Evolutionary conservation across 2,329 filamentous ascomycete genomes (phyloP), one percentile per base, ranked within the genome.

Genomic region (Zymoseptoria pseudotritici): DNA sequence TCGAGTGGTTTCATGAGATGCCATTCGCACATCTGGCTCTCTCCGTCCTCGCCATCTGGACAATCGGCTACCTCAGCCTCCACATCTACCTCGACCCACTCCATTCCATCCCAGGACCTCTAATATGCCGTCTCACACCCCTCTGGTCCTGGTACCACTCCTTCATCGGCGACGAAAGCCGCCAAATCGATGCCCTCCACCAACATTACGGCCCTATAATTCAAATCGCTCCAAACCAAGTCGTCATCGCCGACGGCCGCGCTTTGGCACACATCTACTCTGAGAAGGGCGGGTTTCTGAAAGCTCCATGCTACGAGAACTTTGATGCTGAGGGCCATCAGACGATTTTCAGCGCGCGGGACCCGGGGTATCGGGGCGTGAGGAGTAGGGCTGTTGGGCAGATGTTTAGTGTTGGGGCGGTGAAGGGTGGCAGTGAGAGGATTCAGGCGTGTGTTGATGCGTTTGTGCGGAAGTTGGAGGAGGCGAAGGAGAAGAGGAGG

Each of bases 201-300:
- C 80, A 84, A 74, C 83, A 82, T 65, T 78, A 87, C 21, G 89
- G 89, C 1, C 84, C 84, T 1, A 74, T 93, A 0, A 83, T 92
- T 21, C 82, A 89, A 21, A 87, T 93, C 65, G 85, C 87, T 65
- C 89, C 89, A 0, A 84, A 89, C 65, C 89, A 92, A 66, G 79
- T 74, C 24, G 59, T 77, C 57, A 75, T 81, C 55, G 68, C 76
- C 7, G 77, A 79, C 54, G 76, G 76, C 9, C 73, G 72, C 17
- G 80, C 78, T 0, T 66, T 82, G 22, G 70, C 75, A 0, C 71
- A 78, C 1, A 82, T 85, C 31, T 85, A 85, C 67, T 67, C 78
- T 11, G 71, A 75, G 2, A 77, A 73, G 46, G 81, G 82, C 3
- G 82, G 82, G 1, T 84, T 85, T 57, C 68, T 71, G 0, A 85